phyloP scores from a whole-genome alignment of 2,329 filamentous ascomycete species.

The Calcarisporium arbuscula region DNA sequence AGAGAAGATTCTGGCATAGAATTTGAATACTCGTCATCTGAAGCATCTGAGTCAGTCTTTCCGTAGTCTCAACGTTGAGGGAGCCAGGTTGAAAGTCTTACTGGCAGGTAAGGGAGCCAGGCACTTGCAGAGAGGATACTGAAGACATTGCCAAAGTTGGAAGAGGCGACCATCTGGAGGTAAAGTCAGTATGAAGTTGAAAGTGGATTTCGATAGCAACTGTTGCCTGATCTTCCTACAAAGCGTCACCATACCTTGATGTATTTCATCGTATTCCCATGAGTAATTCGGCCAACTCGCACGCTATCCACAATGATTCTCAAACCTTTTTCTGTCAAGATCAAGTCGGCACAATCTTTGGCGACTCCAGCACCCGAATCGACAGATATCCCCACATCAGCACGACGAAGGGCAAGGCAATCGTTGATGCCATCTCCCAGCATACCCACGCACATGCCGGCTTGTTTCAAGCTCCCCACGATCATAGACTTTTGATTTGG shows the following conservation, averaged over 20 bases:
- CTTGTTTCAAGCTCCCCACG: constrained; percentile 14
- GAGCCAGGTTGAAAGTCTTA: constrained; percentile 1
- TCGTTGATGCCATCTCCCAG: constrained; percentile 24
- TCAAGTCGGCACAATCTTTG: constrained; percentile 22
- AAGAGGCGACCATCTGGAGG: constrained; percentile 24
- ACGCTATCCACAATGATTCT: constrained; percentile 19
- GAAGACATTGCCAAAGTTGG: constrained; percentile 24
- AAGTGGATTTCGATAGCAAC: no score
- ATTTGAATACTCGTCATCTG: constrained; percentile 20
- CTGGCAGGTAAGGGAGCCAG: constrained; percentile 20
- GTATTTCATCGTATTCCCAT: constrained; percentile 23
- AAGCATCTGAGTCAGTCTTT: not conserved
- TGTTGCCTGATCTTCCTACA: not conserved
- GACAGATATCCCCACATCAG: constrained; percentile 23
- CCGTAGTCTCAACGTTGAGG: not conserved
- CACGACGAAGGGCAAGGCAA: constrained; percentile 19
- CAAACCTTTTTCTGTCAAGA: constrained; percentile 23
- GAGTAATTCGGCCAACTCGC: constrained; percentile 17
- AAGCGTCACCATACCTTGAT: constrained; percentile 13
- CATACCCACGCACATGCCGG: constrained; percentile 21
- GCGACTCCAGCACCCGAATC: constrained; percentile 21
- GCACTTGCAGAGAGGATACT: constrained; percentile 20
- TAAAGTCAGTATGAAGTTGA: no score
- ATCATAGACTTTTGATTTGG: constrained; percentile 20
- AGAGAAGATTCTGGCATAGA: constrained; percentile 21